These are phyloP conservation scores for Claviceps quebecensis DNA, from an alignment of 2,329 filamentous ascomycete genomes.

Conservation along the genomic window DNA sequence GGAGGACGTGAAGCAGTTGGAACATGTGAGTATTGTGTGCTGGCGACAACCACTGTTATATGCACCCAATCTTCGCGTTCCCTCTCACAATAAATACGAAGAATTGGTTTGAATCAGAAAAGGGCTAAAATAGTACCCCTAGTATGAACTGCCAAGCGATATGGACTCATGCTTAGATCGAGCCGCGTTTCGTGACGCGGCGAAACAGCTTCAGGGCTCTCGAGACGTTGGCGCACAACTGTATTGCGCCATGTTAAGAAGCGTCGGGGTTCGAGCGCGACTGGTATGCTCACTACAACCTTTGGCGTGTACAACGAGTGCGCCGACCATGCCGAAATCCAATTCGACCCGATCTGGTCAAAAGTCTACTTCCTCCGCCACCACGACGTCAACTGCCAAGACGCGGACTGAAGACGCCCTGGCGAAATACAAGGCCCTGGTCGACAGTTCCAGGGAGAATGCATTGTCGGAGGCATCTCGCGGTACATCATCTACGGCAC, in stretches of 20 bases:
- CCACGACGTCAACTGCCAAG: slow-evolving; percentile 14
- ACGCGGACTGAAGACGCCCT: slow-evolving; percentile 15
- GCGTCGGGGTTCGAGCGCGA: slow-evolving; percentile 66
- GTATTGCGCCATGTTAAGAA: slow-evolving; percentile 74
- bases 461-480: slow-evolving; percentile 15
- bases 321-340: slow-evolving; percentile 32
- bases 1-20: slow-evolving; percentile 46
- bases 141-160: slow-evolving; percentile 46
- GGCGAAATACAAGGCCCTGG: slow-evolving; percentile 20
- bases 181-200: slow-evolving; percentile 59
- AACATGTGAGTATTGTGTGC: slow-evolving; percentile 30
- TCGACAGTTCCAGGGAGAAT: slow-evolving; percentile 20
- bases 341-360: slow-evolving; percentile 15
- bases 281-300: slow-evolving; percentile 85
- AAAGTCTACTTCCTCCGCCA: slow-evolving; percentile 9
- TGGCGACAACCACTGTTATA: background rate
- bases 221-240: slow-evolving; percentile 82
- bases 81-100: too few relatives aligned
- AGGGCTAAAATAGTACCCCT: background rate
- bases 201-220: slow-evolving; percentile 59
- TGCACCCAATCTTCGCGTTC: background rate
- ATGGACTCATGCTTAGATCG: slow-evolving; percentile 55
- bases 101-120: too few relatives aligned
- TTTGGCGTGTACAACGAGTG: slow-evolving; percentile 50
- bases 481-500: slow-evolving; percentile 20